A percentile compares a stretch with the other conserved stretches of the same genome.
Conservation (phyloP, 306 rosid species). For the apple (Malus domestica) region DNA sequence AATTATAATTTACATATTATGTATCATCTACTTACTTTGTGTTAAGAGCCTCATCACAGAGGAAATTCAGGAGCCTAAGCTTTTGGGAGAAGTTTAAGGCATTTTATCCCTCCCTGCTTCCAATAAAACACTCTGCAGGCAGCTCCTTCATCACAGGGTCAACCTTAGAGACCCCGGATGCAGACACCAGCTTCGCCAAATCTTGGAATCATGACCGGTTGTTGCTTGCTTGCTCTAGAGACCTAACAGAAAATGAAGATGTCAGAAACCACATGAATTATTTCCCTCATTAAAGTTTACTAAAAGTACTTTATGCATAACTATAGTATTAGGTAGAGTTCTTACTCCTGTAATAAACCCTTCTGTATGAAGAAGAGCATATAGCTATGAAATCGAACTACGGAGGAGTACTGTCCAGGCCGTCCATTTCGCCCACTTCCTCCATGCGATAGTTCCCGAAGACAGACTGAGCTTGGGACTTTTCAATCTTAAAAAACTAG, state of each 20-base stretch:
- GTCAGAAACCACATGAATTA: neutral
- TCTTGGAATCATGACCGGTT: conserved; percentile 35
- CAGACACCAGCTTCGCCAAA: conserved; percentile 32
- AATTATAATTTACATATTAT: neutral
- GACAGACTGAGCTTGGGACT: conserved; percentile 31
- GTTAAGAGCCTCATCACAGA: conserved; percentile 47
- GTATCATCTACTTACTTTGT: conserved; percentile 36
- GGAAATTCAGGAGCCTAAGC: conserved; percentile 34
- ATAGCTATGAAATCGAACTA: conserved; percentile 31
- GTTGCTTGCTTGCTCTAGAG: conserved; percentile 8
- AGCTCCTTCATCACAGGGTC: conserved; percentile 21
- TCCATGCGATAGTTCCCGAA: conserved; percentile 33
- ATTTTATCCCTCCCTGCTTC: conserved; percentile 24
- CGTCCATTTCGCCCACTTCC: conserved; percentile 36
- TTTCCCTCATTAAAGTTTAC: neutral
- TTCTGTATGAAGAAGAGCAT: conserved; percentile 38
- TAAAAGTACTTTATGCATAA: neutral
- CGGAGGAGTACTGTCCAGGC: conserved; percentile 29
- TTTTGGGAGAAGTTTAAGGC: conserved; percentile 32
- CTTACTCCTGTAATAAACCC: conserved; percentile 40
- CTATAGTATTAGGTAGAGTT: neutral
- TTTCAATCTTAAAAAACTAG: conserved; percentile 31
- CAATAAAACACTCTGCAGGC: conserved; percentile 21
- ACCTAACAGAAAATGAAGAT: conserved; percentile 15
- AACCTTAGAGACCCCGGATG: neutral